Evolutionary conservation across 345 rosid species (phyloP).

Genomic region (Toxicodendron radicans): DNA sequence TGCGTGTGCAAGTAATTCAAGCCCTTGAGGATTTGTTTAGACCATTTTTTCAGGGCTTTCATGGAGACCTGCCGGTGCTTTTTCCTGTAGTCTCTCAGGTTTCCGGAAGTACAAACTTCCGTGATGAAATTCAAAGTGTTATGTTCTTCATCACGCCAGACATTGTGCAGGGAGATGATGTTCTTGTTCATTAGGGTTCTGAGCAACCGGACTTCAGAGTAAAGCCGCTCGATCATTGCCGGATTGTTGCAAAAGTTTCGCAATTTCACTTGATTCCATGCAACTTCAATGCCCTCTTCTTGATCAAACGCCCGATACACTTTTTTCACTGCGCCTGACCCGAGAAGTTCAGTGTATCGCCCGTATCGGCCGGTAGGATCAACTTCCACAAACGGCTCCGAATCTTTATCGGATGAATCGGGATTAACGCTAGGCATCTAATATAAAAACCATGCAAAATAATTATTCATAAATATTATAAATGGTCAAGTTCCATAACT

Average conservation of each 20-base stretch:
- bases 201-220: slow-evolving; percentile 65
- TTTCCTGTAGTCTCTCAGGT: slow-evolving; percentile 77
- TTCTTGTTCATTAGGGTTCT: slow-evolving; percentile 47
- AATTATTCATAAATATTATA: too few relatives aligned
- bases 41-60: slow-evolving; percentile 90
- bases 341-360: slow-evolving; percentile 62
- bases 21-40: slow-evolving; percentile 76
- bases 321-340: slow-evolving; percentile 72
- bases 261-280: slow-evolving; percentile 89
- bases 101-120: slow-evolving; percentile 90
- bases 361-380: slow-evolving; percentile 86
- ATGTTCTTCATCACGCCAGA: slow-evolving; percentile 58
- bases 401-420: slow-evolving; percentile 45
- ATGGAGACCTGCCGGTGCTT: slow-evolving; percentile 76
- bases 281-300: slow-evolving; percentile 90
- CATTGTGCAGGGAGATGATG: slow-evolving; percentile 59
- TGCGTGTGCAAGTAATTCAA: slow-evolving; percentile 74
- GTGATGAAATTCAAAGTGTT: slow-evolving; percentile 78
- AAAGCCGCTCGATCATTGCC: slow-evolving; percentile 66
- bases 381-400: slow-evolving; percentile 67
- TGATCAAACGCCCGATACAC: slow-evolving; percentile 92
- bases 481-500: too few relatives aligned
- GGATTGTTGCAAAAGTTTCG: slow-evolving; percentile 54
- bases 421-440: slow-evolving; percentile 55
- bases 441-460: neutral